phyloP scores from a whole-genome alignment of 2,329 filamentous ascomycete species.

The Fusarium xylarioides region DNA sequence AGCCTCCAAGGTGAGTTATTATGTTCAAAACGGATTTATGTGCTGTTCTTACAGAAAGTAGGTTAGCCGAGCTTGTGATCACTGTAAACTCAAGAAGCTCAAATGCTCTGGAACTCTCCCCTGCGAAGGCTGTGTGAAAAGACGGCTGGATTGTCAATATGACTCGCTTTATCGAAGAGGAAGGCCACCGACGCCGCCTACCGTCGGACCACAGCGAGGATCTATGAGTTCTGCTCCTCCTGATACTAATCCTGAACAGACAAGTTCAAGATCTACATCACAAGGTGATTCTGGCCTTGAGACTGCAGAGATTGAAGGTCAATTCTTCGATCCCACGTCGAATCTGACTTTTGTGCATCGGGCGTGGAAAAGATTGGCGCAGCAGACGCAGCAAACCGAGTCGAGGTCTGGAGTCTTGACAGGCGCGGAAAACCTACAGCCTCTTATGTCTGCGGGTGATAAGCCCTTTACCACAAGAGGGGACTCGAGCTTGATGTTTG shows the following conservation, averaged over 20 bases:
- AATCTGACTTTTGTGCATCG: conserved; percentile 62
- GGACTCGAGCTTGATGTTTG: conserved; percentile 44
- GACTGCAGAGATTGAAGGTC: conserved; percentile 61
- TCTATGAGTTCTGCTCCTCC: conserved; percentile 15
- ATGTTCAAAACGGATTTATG: not conserved
- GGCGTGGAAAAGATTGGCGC: conserved; percentile 60
- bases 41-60: conserved; percentile 12
- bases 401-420: conserved; percentile 26
- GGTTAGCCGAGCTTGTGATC: conserved; percentile 50
- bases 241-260: conserved; percentile 3
- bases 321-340: conserved; percentile 62
- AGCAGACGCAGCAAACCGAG: conserved; percentile 47
- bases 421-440: conserved; percentile 49
- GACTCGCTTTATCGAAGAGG: conserved; percentile 49
- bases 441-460: conserved; percentile 57
- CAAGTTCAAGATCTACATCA: conserved; percentile 8
- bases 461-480: conserved; percentile 53
- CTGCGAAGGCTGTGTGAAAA: conserved; percentile 46
- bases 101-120: conserved; percentile 51
- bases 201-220: not conserved
- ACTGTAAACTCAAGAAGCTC: conserved; percentile 51
- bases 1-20: not conserved
- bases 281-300: conserved; percentile 54
- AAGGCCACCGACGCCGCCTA: conserved; percentile 49
- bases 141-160: conserved; percentile 46